Evolutionary conservation across 768 basidiomycete species (phyloP).

Genomic region (Lactarius indigo): DNA sequence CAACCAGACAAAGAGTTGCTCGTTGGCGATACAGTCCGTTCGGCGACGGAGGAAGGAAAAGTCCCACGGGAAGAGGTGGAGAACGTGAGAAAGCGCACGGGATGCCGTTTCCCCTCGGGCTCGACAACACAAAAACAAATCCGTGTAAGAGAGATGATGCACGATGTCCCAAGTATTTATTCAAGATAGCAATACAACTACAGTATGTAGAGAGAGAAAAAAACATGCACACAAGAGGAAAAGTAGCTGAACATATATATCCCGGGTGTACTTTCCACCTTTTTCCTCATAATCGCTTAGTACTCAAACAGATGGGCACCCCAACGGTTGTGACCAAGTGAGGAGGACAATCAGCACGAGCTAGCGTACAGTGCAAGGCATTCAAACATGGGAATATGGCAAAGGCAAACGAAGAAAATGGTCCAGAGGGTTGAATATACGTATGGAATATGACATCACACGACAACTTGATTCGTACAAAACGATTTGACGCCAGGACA

Average conservation of each 20-base stretch:
- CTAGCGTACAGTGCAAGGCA: conserved; percentile 18
- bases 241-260: conserved; percentile 16
- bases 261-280: background rate
- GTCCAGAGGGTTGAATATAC: conserved; percentile 10
- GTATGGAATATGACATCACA: conserved; percentile 10
- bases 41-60: no score
- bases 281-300: conserved; percentile 7
- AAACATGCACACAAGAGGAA: background rate
- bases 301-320: conserved; percentile 2
- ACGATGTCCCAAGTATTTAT: background rate
- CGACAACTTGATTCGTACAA: conserved; percentile 11
- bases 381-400: conserved; percentile 16
- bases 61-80: background rate
- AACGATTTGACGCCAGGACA: conserved; percentile 3
- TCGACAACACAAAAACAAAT: no score
- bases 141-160: background rate
- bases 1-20: background rate
- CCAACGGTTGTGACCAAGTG: background rate
- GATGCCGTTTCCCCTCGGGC: background rate
- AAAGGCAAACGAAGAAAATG: background rate
- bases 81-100: background rate
- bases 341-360: background rate
- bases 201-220: background rate
- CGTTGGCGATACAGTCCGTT: no score
- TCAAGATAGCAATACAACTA: conserved; percentile 22